These are phyloP conservation scores for Pichia sp. DNA, from an alignment of 1,139 yeast genomes.

Conservation along the genomic window DNA sequence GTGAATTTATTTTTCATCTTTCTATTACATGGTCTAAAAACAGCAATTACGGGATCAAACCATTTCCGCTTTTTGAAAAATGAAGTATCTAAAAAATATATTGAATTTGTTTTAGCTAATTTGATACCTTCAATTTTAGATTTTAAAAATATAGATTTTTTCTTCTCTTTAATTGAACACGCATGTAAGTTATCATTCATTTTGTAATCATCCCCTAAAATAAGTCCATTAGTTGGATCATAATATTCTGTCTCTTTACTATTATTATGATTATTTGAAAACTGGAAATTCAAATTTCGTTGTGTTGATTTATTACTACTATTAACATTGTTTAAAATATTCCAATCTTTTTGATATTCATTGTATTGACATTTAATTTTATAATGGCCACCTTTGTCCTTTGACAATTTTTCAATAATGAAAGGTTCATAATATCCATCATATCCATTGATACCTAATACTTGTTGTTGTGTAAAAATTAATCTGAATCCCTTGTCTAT, in stretches of 20 bases:
- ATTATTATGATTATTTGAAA: not conserved
- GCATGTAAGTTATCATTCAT: conserved; percentile 17
- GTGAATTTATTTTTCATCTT: conserved; percentile 39
- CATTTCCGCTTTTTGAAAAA: conserved; percentile 16
- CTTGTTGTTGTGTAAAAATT: conserved; percentile 32
- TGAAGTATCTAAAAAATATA: conserved; percentile 28
- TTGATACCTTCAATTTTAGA: conserved; percentile 27
- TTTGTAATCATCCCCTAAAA: conserved; percentile 10
- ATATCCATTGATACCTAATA: conserved; percentile 15
- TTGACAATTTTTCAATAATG: conserved; percentile 20
- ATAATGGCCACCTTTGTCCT: conserved; percentile 18
- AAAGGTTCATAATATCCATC: conserved; percentile 14
- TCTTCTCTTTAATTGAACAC: conserved; percentile 20
- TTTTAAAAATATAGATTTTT: conserved; percentile 20
- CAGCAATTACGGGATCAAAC: conserved; percentile 37
- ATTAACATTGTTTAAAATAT: conserved; percentile 8
- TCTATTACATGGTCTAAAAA: conserved; percentile 50
- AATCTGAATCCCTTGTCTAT: conserved; percentile 27
- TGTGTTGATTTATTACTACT: conserved; percentile 5
- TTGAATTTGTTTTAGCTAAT: conserved; percentile 29
- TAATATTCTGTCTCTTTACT: not conserved
- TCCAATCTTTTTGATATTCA: conserved; percentile 16
- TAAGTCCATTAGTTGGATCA: conserved; percentile 5
- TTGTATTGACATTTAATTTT: conserved; percentile 15
- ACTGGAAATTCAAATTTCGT: conserved; percentile 4